Percentiles rank a stretch among this genome's conserved stretches.
Conservation (phyloP, 1,139 yeast genomes). For the Pichiaceae sp. region DNA sequence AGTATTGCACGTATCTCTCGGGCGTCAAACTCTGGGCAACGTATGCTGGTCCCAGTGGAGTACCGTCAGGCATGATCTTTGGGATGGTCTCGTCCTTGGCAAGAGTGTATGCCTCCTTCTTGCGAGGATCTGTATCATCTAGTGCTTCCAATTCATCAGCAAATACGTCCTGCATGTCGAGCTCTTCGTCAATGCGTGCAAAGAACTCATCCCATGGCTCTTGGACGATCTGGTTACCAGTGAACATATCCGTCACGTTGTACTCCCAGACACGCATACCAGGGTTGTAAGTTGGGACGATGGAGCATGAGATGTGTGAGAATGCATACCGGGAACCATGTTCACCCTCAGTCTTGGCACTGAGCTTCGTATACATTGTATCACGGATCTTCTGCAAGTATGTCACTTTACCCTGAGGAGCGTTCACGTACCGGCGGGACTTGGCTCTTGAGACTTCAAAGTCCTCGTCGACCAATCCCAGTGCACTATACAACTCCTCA, state of each 20-base stretch:
- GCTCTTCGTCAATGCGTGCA: conserved; percentile 20
- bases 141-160: conserved; percentile 9
- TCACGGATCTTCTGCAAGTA: conserved; percentile 54
- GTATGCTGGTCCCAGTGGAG: conserved; percentile 69
- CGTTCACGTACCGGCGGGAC: conserved; percentile 39
- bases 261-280: conserved; percentile 83
- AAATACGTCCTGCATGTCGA: conserved; percentile 18
- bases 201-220: conserved; percentile 22
- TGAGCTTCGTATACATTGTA: conserved; percentile 38
- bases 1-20: conserved; percentile 62
- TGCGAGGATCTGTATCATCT: background rate
- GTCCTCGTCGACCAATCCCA: conserved; percentile 13
- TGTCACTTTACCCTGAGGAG: conserved; percentile 53
- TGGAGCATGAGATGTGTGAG: conserved; percentile 63
- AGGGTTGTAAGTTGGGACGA: conserved; percentile 83
- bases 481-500: conserved; percentile 10
- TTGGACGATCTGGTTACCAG: conserved; percentile 19
- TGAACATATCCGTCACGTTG: conserved; percentile 46
- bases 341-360: conserved; percentile 36
- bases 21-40: conserved; percentile 66
- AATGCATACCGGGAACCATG: conserved; percentile 55
- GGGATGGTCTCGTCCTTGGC: conserved; percentile 61
- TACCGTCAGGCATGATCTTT: conserved; percentile 44
- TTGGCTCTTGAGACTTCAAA: conserved; percentile 6
- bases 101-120: conserved; percentile 16